These are phyloP conservation scores for Venturia pyrina DNA, from an alignment of 2,329 filamentous ascomycete species.

Conservation along the genomic window DNA sequence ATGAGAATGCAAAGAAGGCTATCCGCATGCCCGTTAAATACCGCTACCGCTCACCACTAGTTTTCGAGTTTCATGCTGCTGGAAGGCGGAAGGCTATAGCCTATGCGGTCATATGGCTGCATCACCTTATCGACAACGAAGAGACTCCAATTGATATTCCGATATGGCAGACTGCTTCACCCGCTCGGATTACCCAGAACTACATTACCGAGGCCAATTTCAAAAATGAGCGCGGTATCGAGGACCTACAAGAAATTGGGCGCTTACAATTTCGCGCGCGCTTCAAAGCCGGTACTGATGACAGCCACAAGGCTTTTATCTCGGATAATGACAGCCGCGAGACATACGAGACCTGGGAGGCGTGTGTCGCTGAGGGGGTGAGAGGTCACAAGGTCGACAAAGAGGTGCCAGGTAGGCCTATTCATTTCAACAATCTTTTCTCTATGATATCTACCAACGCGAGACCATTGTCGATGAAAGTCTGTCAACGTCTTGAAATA, in stretches of 20 bases:
- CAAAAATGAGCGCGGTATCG: constrained; percentile 57
- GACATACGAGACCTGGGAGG: constrained; percentile 91
- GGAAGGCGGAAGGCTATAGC: constrained; percentile 62
- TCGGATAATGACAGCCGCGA: constrained; percentile 82
- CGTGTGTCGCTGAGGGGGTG: constrained; percentile 80
- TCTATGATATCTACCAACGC: not conserved
- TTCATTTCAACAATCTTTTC: not conserved
- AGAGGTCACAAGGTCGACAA: constrained; percentile 59
- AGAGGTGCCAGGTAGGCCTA: constrained; percentile 48
- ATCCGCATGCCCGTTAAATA: constrained; percentile 79
- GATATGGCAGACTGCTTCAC: constrained; percentile 74
- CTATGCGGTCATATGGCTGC: constrained; percentile 76
- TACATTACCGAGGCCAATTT: constrained; percentile 78
- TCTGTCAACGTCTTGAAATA: not conserved
- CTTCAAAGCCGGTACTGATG: constrained; percentile 86
- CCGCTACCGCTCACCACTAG: constrained; percentile 79
- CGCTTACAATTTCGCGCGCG: constrained; percentile 68
- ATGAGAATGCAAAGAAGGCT: constrained; percentile 38
- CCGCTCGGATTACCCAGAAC: constrained; percentile 73
- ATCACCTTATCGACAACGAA: constrained; percentile 73
- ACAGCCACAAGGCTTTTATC: constrained; percentile 74
- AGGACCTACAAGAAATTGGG: constrained; percentile 68
- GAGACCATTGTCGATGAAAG: not conserved
- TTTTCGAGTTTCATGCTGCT: constrained; percentile 70
- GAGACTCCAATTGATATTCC: constrained; percentile 73